Evolutionary conservation across 2,329 filamentous ascomycete species (phyloP).

Genomic region (Ascochyta pisi): DNA sequence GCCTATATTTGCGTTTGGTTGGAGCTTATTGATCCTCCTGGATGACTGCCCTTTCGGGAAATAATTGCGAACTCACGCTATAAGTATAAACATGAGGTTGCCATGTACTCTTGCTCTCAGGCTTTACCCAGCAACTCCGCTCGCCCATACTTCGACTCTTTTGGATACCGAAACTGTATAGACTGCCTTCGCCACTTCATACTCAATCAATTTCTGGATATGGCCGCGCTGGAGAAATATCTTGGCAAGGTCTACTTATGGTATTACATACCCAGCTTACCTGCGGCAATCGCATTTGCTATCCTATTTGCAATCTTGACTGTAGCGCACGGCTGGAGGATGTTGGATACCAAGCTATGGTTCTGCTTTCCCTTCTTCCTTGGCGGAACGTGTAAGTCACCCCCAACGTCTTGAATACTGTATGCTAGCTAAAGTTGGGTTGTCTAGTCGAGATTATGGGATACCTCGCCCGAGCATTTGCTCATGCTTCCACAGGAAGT

Average conservation of each 20-base stretch:
- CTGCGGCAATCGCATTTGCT: slow-evolving; percentile 56
- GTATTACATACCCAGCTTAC: slow-evolving; percentile 53
- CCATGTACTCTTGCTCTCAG: no score
- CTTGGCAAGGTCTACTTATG: slow-evolving; percentile 20
- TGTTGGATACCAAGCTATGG: slow-evolving; percentile 50
- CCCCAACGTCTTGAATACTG: not conserved
- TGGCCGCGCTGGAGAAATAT: slow-evolving; percentile 19
- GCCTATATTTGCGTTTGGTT: no score
- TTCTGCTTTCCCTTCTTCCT: slow-evolving; percentile 58
- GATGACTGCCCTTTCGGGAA: not conserved
- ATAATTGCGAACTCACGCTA: no score
- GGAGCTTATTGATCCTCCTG: not conserved
- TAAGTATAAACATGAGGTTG: no score
- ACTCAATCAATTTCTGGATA: not conserved
- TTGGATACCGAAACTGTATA: no score
- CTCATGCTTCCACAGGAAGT: slow-evolving; percentile 38
- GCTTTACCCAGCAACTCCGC: no score
- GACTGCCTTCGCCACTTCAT: no score
- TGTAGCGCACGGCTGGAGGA: slow-evolving; percentile 50
- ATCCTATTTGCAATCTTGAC: slow-evolving; percentile 55
- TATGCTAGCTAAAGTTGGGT: not conserved
- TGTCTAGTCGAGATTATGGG: slow-evolving; percentile 58
- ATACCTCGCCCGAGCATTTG: slow-evolving; percentile 56
- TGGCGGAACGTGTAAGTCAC: slow-evolving; percentile 53
- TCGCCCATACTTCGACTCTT: no score